Percentiles rank a stretch among this genome's conserved stretches.
Evolutionary conservation across 2,329 filamentous ascomycete species (phyloP).

Genomic region (Botrytis porri): DNA sequence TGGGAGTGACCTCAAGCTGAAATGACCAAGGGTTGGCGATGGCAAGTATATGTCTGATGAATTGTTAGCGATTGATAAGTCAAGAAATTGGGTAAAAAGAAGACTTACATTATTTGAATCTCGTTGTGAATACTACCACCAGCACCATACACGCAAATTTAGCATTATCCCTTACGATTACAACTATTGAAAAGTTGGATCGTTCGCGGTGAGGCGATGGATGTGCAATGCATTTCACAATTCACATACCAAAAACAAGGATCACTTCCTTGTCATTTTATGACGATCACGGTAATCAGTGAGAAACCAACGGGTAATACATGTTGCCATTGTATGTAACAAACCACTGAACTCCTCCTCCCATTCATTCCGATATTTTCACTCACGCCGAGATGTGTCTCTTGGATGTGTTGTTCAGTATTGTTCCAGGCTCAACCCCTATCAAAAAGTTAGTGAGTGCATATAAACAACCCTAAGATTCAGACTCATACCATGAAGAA

Average conservation of each 20-base stretch:
- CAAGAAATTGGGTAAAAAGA: not conserved
- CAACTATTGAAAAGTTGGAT: not conserved
- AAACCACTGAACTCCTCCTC: not conserved
- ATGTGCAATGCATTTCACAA: not conserved
- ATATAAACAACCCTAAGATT: not conserved
- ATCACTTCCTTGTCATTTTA: not conserved
- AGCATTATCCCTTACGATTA: not conserved
- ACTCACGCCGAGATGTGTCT: not conserved
- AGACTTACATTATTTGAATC: not conserved
- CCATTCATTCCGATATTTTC: not conserved
- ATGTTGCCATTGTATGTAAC: not conserved
- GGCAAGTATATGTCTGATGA: not conserved
- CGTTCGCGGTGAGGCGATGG: not conserved
- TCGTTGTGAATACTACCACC: not conserved
- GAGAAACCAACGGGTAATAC: not conserved
- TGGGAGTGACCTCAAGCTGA: not conserved
- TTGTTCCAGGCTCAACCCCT: not conserved
- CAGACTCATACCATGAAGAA: not conserved
- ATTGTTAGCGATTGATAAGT: not conserved
- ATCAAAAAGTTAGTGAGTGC: not conserved
- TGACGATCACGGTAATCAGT: not conserved
- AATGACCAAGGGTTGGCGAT: rapidly evolving
- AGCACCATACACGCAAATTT: not conserved
- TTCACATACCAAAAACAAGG: not conserved
- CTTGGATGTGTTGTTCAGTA: not conserved